Evolutionary conservation across 805 yeast species (phyloP).

Genomic region (Grigorovia yakushimaensis): DNA sequence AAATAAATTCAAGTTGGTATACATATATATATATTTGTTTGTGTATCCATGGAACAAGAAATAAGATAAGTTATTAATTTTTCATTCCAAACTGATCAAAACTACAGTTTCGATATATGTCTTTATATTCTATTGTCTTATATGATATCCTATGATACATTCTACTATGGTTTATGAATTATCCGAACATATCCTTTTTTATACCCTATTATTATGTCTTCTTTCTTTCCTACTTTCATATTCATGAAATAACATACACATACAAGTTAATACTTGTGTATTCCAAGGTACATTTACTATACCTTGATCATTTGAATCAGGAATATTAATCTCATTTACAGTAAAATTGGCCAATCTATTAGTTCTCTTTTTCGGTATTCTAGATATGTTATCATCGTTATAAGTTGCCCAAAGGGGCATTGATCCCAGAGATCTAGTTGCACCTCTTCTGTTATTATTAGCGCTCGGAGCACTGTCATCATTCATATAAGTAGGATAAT

Average conservation of each 20-base stretch:
- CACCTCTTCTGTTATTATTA: no score
- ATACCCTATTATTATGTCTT: slow-evolving; percentile 7
- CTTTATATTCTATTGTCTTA: no score
- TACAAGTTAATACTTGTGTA: slow-evolving; percentile 24
- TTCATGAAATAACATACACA: slow-evolving; percentile 27
- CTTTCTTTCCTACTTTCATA: slow-evolving; percentile 27
- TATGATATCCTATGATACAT: no score
- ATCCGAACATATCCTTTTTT: no score
- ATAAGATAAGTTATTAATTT: background rate
- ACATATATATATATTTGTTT: background rate
- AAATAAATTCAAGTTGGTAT: no score
- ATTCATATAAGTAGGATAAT: slow-evolving; percentile 26
- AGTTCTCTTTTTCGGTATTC: slow-evolving; percentile 23
- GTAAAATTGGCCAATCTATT: slow-evolving; percentile 17
- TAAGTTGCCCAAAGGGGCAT: slow-evolving; percentile 26
- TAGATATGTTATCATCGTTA: slow-evolving; percentile 17
- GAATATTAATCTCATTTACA: slow-evolving; percentile 12
- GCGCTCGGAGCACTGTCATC: slow-evolving; percentile 2
- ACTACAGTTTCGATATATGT: no score
- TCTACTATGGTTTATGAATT: no score
- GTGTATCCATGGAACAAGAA: background rate
- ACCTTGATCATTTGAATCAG: slow-evolving; percentile 5
- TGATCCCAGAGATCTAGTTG: slow-evolving; percentile 13
- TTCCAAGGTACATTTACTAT: slow-evolving; percentile 18
- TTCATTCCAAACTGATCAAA: no score